Base-by-base conservation (phyloP, 2,329 filamentous ascomycete genomes). In the Aspergillus oerlinghausenensis region DNA sequence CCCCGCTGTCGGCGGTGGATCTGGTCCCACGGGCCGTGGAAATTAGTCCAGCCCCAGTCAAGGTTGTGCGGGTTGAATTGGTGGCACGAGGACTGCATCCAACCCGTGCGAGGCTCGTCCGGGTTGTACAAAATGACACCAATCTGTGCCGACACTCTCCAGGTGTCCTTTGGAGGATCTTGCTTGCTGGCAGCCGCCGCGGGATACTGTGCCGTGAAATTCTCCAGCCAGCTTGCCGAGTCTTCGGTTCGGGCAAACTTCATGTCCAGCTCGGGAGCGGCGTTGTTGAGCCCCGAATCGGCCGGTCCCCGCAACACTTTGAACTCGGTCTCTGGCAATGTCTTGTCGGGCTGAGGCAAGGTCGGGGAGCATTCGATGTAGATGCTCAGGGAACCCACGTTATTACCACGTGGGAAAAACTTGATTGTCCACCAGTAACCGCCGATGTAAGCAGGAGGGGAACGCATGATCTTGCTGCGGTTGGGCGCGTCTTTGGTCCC, bases 361-460 rank as follows among this genome's bases (percentile, higher is more conserved):
- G 82, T 79, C 19, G 75, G 78, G n/a, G 83, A 80, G 65, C 83
- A 85, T 66, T 86, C 84, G 38, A 87, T 72, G 62, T 86, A 87
- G 25, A 85, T 76, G 61, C 83, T 85, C 52, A 86, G 67, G 32
- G 82, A 82, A 42, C 80, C 78, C 2, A 81, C 79, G 60, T 82
- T 80, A 64, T 86, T 85, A 21, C 84, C 84, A 48, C 79, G 79
- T 2, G 84, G 84, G 62, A 84, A 86, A 66, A 86, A 83, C 68
- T 87, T 87, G 73, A 87, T 82, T 55, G 81, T 83, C 84, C 84
- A 87, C 66, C 85, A 84, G 59, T 82, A 80, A 21, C 82, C 84
- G 21, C 82, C 84, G 55, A 87, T 75, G 26, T 72, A 78, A 10
- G 83, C 80, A 5, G 78, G 67, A 0, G 79, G 81, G 5, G 84